Percentiles rank a stretch among this genome's conserved stretches.
Conservation (phyloP, 805 yeast species). For the Wickerhamomyces tratensis region DNA sequence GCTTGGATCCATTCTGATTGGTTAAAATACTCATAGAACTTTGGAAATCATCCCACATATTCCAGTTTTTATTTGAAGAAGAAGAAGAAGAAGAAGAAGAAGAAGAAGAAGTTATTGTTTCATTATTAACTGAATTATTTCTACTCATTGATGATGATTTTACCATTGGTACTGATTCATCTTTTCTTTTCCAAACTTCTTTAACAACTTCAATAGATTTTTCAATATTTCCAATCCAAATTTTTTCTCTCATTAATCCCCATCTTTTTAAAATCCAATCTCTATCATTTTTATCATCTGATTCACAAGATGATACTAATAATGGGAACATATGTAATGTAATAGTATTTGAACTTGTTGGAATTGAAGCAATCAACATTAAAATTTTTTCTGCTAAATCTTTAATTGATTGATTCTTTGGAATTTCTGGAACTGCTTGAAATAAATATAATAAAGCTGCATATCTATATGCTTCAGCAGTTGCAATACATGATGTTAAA, state of each 20-base stretch:
- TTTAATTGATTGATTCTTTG: conserved; percentile 37
- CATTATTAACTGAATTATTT: too few species aligned
- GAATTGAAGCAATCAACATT: conserved; percentile 52
- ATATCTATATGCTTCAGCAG: conserved; percentile 62
- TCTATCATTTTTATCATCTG: conserved; percentile 45
- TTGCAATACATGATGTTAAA: conserved; percentile 48
- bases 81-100: too few species aligned
- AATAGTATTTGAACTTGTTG: conserved; percentile 44
- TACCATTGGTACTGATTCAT: conserved; percentile 19
- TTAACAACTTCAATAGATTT: conserved; percentile 58
- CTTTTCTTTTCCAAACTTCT: conserved; percentile 64
- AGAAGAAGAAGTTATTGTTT: too few species aligned
- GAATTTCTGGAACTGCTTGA: conserved; percentile 65
- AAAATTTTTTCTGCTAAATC: conserved; percentile 51
- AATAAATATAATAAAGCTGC: conserved; percentile 51
- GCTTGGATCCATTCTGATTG: neutral
- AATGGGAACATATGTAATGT: conserved; percentile 59
- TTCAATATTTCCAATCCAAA: conserved; percentile 62
- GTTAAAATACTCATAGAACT: neutral
- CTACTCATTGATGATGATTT: neutral
- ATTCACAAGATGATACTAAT: conserved; percentile 58
- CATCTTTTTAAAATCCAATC: conserved; percentile 54
- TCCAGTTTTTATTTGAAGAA: neutral
- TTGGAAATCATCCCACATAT: neutral
- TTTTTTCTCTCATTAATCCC: conserved; percentile 38